Evolutionary conservation across 2,329 filamentous ascomycete species (phyloP).

Genomic region (Rutstroemia sp.): DNA sequence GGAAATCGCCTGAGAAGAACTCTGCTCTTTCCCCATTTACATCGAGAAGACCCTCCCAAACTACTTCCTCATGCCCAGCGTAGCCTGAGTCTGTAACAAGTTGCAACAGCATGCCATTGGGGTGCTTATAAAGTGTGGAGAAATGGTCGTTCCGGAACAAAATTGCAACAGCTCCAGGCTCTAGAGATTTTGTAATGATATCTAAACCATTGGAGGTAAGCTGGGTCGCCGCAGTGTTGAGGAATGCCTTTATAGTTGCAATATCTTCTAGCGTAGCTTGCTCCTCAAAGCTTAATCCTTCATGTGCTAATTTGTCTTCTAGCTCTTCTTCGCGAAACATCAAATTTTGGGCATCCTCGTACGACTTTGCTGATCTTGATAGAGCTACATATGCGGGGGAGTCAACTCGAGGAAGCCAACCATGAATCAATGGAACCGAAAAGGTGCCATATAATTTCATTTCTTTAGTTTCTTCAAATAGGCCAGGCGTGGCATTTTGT

Average conservation of each 20-base stretch:
- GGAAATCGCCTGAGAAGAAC: slow-evolving; percentile 87
- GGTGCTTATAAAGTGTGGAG: slow-evolving; percentile 85
- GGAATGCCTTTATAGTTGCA: slow-evolving; percentile 72
- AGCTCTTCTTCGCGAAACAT: slow-evolving; percentile 86
- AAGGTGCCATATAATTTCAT: slow-evolving; percentile 92
- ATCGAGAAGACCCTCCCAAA: slow-evolving; percentile 92
- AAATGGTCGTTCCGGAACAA: slow-evolving; percentile 98
- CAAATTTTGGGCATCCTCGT: slow-evolving; percentile 86
- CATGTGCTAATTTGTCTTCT: slow-evolving; percentile 63
- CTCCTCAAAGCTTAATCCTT: slow-evolving; percentile 62
- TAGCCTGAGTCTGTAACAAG: slow-evolving; percentile 93
- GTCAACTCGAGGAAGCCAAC: slow-evolving; percentile 71
- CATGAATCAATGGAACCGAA: slow-evolving; percentile 80
- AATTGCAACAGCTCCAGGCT: slow-evolving; percentile 77
- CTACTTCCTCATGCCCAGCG: slow-evolving; percentile 77
- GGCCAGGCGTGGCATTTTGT: slow-evolving; percentile 51
- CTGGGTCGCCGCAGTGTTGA: slow-evolving; percentile 76
- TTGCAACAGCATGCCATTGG: slow-evolving; percentile 66
- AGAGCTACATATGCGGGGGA: slow-evolving; percentile 65
- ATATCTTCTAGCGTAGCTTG: slow-evolving; percentile 79
- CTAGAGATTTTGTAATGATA: slow-evolving; percentile 61
- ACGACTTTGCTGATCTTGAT: slow-evolving; percentile 67
- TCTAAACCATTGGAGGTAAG: slow-evolving; percentile 76
- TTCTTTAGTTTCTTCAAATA: slow-evolving; percentile 80
- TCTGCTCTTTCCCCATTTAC: slow-evolving; percentile 76